Evolutionary conservation across 2,329 filamentous ascomycete genomes (phyloP).

Genomic region (Colletotrichum viniferum): DNA sequence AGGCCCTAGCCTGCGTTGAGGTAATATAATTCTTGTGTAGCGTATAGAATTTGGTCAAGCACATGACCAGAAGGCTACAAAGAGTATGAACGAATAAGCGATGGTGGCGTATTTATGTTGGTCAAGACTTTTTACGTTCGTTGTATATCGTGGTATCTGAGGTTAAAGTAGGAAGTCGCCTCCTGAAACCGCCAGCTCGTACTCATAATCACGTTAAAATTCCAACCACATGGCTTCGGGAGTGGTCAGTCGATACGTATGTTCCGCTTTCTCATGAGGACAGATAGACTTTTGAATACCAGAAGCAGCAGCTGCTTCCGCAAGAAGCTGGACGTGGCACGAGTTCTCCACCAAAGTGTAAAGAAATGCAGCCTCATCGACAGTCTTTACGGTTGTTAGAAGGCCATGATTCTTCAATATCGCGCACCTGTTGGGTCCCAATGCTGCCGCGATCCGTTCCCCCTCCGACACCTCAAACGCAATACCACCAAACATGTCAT

Average conservation of each 20-base stretch:
- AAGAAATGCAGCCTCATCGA: not conserved
- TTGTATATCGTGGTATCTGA: not conserved
- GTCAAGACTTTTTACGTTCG: not conserved
- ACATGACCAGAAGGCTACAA: not conserved
- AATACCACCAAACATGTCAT: not conserved
- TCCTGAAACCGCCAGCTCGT: not conserved
- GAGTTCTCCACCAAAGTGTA: not conserved
- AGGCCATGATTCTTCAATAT: not conserved
- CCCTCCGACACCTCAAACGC: not conserved
- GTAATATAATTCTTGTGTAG: not conserved
- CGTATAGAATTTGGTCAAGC: not conserved
- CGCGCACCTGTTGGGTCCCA: not conserved
- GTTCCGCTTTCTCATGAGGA: not conserved
- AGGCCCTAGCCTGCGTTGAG: not conserved
- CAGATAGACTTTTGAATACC: not conserved
- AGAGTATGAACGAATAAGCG: not conserved
- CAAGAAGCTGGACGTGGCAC: not conserved
- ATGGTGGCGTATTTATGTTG: not conserved
- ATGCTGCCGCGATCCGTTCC: not conserved
- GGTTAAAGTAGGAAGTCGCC: not conserved
- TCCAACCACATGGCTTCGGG: not conserved
- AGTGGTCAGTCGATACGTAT: not conserved
- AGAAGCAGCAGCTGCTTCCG: not conserved
- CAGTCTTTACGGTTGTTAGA: not conserved
- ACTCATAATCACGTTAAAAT: not conserved